Evolutionary conservation across 208 protist species (phyloP).

Genomic region (Leishmania amazonensis): DNA sequence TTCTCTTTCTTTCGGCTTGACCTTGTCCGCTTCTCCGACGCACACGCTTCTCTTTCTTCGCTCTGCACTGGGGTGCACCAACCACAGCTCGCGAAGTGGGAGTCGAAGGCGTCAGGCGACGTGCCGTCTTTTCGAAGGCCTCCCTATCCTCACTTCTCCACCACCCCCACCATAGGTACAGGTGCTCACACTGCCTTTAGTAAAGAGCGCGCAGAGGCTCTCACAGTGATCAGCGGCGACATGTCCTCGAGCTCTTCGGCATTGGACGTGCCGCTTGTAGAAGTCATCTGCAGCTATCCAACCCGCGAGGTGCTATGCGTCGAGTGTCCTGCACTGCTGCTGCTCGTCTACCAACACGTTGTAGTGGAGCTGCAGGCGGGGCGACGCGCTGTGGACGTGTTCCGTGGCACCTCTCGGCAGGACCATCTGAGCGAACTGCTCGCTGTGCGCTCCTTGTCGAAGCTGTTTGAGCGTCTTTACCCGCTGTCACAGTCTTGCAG

Average conservation of each 20-base stretch:
- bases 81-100: not conserved
- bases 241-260: constrained; percentile 19
- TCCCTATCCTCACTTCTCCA: not conserved
- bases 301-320: constrained; percentile 54
- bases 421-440: constrained; percentile 57
- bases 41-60: not conserved
- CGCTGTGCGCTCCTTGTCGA: constrained; percentile 23
- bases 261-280: constrained; percentile 44
- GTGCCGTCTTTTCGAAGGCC: not conserved
- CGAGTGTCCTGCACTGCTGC: constrained; percentile 69
- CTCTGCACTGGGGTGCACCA: not conserved
- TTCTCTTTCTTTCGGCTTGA: not conserved
- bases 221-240: not conserved
- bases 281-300: constrained; percentile 53
- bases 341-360: constrained; percentile 72
- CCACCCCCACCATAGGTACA: not conserved
- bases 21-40: not conserved
- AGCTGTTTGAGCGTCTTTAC: constrained; percentile 30
- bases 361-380: constrained; percentile 40
- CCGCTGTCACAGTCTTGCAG: not conserved
- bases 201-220: not conserved
- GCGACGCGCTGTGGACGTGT: constrained; percentile 42
- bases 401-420: constrained; percentile 30
- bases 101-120: not conserved
- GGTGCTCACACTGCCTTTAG: not conserved